A percentile compares a stretch with the other conserved stretches of the same genome.
These are phyloP conservation scores for Deuterostichococcus epilithicus DNA, from an alignment of 139 green algal genomes.

Conservation along the genomic window DNA sequence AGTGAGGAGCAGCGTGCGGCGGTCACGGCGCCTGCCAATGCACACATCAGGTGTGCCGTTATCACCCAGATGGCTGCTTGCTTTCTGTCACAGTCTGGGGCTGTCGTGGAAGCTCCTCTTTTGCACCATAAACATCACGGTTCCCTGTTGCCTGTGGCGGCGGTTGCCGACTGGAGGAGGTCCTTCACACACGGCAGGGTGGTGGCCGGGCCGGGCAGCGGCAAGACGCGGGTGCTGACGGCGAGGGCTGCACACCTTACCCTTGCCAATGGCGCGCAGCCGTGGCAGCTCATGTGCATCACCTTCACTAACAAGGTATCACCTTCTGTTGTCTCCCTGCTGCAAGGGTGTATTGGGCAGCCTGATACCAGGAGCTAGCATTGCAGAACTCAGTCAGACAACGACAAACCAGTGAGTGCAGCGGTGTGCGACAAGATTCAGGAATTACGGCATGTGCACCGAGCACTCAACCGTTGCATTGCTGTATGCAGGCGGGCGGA, in stretches of 20 bases:
- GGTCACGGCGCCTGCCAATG: not conserved
- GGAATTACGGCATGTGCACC: no score
- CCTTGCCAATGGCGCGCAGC: conserved; percentile 19
- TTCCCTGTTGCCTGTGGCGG: no score
- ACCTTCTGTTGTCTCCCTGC: not conserved
- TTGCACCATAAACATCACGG: no score
- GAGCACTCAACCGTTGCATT: no score
- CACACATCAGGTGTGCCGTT: not conserved
- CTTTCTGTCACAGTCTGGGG: not conserved
- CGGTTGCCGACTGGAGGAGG: no score
- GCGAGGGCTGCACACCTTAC: conserved; percentile 58
- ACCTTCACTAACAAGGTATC: conserved; percentile 78
- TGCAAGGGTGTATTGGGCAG: not conserved
- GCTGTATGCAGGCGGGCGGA: conserved; percentile 30
- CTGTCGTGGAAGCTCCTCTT: no score
- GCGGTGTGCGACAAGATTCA: no score
- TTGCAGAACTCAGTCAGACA: no score
- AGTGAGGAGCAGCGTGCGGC: not conserved
- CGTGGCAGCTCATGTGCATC: conserved; percentile 60
- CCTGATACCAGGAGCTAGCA: no score
- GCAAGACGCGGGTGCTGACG: conserved; percentile 78
- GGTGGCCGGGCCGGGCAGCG: conserved; percentile 58
- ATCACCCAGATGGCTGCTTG: not conserved
- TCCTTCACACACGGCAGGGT: conserved; percentile 27
- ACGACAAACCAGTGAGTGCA: no score